A percentile compares a stretch with the other conserved stretches of the same genome.
Evolutionary conservation across 805 yeast genomes (phyloP).

Genomic region (Clavispora santaluciae): DNA sequence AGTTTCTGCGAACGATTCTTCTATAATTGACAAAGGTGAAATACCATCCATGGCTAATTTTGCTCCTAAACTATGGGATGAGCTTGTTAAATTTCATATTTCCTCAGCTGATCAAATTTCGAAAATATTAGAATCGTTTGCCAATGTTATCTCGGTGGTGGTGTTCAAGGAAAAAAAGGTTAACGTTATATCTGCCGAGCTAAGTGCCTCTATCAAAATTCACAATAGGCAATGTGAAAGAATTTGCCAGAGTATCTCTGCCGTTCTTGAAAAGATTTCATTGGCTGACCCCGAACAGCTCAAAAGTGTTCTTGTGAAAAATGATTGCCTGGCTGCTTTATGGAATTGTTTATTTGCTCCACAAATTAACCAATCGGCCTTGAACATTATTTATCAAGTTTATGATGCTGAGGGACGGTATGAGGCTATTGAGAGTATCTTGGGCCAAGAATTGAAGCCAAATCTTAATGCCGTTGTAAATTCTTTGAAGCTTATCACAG

Average conservation of each 20-base stretch:
- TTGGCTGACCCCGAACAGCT: conserved; percentile 25
- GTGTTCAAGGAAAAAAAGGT: conserved; percentile 22
- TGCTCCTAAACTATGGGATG: conserved; percentile 10
- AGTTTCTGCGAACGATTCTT: conserved; percentile 9
- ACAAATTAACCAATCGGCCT: conserved; percentile 60
- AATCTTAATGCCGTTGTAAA: conserved; percentile 47
- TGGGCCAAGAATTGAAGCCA: conserved; percentile 39
- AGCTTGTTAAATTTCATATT: conserved; percentile 6
- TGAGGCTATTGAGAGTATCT: conserved; percentile 61
- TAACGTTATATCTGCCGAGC: conserved; percentile 14
- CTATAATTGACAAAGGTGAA: conserved; percentile 8
- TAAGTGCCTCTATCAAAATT: conserved; percentile 22
- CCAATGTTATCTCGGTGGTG: conserved; percentile 14
- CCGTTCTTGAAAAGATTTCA: conserved; percentile 29
- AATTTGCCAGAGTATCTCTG: conserved; percentile 18
- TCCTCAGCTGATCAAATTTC: conserved; percentile 9
- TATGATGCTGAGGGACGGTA: conserved; percentile 71
- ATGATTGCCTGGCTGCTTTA: conserved; percentile 49
- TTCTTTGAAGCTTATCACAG: conserved; percentile 42
- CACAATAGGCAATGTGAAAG: conserved; percentile 28
- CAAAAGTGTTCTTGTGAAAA: conserved; percentile 19
- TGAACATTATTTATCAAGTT: conserved; percentile 68
- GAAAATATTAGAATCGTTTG: conserved; percentile 14
- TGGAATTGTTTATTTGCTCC: conserved; percentile 76
- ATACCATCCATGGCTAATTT: conserved; percentile 10